Evolutionary conservation across 352 stramenopile genomes (phyloP), one percentile per base, ranked within the genome.

Genomic region (Phytophthora hibernalis): DNA sequence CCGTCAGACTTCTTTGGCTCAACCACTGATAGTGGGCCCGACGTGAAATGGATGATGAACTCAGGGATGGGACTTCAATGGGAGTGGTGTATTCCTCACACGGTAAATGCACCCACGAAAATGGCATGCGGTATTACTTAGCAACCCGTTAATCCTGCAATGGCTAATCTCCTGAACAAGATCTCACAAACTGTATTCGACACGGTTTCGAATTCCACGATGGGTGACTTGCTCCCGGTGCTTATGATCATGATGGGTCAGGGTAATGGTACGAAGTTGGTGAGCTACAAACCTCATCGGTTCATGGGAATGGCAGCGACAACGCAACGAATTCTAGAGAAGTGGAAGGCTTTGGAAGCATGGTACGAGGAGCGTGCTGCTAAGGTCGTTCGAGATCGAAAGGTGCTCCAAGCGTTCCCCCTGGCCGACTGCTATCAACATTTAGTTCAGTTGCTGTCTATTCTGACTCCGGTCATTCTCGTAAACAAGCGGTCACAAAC

Each of bases 261-360:
- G 10, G 52, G 28, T 20, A 61, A 52, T 20, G 26, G 15, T 16
- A 44, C 12, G 3, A 61, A 51, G 40, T 16, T 61, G 35, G 21
- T 48, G 15, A 20, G 28, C 7, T 52, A 50, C n/a, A 61, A 61
- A 12, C 53, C 40, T 2, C 40, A 61, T 43, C 53, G 53, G 2
- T 52, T 61, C 28, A 35, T 52, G 26, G 53, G 53, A 3, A 42
- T 61, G 42, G 26, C 53, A 10, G n/a, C n/a, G 3, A 35, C 16
- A 18, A 21, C 35, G 22, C 8, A 35, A 13, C 11, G 44, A 33
- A 52, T 2, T 28, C 13, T 52, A 18, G 44, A 52, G 11, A 33
- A 37, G 24, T 37, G 21, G 44, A 1, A 10, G 10, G 22, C 22
- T 52, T 18, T 52, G 22, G 44, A 37, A 33, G 24, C 44, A 20